Evolutionary conservation across 148 eudicot genomes (phyloP), one percentile per base, ranked within the genome.

Genomic region (Rhododendron henanense): DNA sequence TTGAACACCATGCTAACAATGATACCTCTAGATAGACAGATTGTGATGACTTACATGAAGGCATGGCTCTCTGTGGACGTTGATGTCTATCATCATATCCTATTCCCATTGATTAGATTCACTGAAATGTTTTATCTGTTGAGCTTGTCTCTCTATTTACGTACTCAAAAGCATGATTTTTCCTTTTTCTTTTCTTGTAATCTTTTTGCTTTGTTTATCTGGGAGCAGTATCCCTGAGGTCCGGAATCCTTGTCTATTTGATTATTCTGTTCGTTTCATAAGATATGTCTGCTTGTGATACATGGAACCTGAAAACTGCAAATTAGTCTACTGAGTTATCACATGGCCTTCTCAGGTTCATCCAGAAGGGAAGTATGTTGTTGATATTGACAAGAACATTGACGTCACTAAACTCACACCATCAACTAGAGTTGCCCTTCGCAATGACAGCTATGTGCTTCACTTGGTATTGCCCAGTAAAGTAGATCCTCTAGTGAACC

Each of bases 341-440:
- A 25, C 28, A 48, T 47, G 53, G 28, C 63, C 23, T 63, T 81
- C 83, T 50, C 86, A 94, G 97, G 97, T 94, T 35, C 97, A 94
- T 87, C 97, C 97, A 75, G 97, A 94, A 84, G 97, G 97, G 76
- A 94, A 94, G 82, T 94, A 94, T 85, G 97, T 93, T 25, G 97
- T 94, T 84, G 97, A 94, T 86, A 86, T 92, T 84, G 97, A 93
- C 83, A 94, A 94, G 89, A 94, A 83, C 86, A 93, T 94, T 71
- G 97, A 94, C 50, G 90, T 94, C 25, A 92, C 94, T 55, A 94
- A 94, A 90, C 90, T 94, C 78, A 94, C 94, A 44, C 97, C 97
- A 33, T 91, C 97, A 77, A 93, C 95, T 51, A 88, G 97, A 87
- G 97, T 93, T 81, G 97, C 97, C 57, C 90, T 94, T 57, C 90